Conservation (phyloP, 2,329 filamentous ascomycete species). For the Alternaria sp. region DNA sequence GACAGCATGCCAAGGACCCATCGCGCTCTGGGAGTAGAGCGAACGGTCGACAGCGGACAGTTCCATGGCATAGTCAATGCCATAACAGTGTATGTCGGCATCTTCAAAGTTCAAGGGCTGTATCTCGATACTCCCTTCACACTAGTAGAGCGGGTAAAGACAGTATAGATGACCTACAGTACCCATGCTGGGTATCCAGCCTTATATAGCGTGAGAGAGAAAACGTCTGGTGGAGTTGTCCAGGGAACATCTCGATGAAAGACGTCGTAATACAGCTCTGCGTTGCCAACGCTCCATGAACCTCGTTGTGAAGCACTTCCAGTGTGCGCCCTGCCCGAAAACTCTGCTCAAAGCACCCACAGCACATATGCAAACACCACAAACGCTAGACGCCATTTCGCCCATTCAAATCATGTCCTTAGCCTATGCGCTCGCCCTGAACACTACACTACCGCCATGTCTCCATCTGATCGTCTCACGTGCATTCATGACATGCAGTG, state of each 20-base stretch:
- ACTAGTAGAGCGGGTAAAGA: too few relatives aligned
- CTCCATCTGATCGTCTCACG: slow-evolving; percentile 86
- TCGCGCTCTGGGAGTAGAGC: too few relatives aligned
- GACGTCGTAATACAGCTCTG: not conserved
- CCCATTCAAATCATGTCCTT: not conserved
- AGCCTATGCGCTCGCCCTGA: slow-evolving; percentile 28
- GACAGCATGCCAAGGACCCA: too few relatives aligned
- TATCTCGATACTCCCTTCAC: too few relatives aligned
- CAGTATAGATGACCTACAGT: too few relatives aligned
- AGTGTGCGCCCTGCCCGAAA: not conserved
- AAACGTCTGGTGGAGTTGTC: too few relatives aligned
- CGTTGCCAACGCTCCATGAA: not conserved
- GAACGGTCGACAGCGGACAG: too few relatives aligned
- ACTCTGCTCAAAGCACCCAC: not conserved
- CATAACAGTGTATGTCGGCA: too few relatives aligned
- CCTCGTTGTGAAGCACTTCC: not conserved
- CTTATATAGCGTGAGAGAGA: fast-evolving
- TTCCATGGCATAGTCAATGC: too few relatives aligned
- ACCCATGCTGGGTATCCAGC: too few relatives aligned
- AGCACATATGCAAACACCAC: not conserved
- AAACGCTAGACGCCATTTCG: slow-evolving; percentile 5
- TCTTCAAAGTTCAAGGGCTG: too few relatives aligned
- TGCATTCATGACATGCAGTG: slow-evolving; percentile 84
- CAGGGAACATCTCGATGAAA: not conserved
- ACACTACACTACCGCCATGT: slow-evolving; percentile 61